phyloP scores from a whole-genome alignment of 805 yeast genomes.

The Isabelozyma heimii region DNA sequence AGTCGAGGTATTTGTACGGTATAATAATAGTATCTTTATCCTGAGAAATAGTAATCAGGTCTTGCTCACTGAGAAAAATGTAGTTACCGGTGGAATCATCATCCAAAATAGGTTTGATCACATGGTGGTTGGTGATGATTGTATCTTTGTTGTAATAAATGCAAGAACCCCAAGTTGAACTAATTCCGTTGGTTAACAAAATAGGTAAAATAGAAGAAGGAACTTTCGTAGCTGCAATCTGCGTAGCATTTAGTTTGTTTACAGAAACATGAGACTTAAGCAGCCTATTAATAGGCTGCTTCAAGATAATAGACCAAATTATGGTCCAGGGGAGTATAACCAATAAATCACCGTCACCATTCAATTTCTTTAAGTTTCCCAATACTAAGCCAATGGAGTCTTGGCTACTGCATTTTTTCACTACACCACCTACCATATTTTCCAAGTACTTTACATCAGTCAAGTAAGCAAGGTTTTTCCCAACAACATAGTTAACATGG shows the following conservation, averaged over 20 bases:
- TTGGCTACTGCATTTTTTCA: not conserved
- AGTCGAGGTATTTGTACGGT: slow-evolving; percentile 33
- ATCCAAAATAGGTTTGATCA: slow-evolving; percentile 17
- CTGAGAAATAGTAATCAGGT: slow-evolving; percentile 1
- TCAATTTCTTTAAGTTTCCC: slow-evolving; percentile 34
- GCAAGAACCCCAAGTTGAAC: slow-evolving; percentile 43
- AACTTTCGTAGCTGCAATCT: not conserved
- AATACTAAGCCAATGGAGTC: slow-evolving; percentile 35
- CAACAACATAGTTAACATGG: slow-evolving; percentile 19
- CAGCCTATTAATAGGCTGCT: not conserved
- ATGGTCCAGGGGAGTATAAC: slow-evolving; percentile 27
- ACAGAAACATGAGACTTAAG: not conserved
- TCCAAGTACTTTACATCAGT: slow-evolving; percentile 44
- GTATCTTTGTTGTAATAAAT: slow-evolving; percentile 26
- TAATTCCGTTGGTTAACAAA: slow-evolving; percentile 7
- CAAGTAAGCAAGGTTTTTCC: slow-evolving; percentile 18
- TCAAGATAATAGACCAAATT: slow-evolving; percentile 7
- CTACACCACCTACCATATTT: slow-evolving; percentile 45
- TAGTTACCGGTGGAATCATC: slow-evolving; percentile 1
- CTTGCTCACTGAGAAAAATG: slow-evolving; percentile 2
- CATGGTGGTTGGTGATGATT: slow-evolving; percentile 44
- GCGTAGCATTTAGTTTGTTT: not conserved
- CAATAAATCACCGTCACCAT: slow-evolving; percentile 47
- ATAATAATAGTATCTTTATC: slow-evolving; percentile 19
- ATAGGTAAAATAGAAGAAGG: slow-evolving; percentile 16